phyloP scores from a whole-genome alignment of 805 yeast genomes.

The Isabelozyma gotoi region DNA sequence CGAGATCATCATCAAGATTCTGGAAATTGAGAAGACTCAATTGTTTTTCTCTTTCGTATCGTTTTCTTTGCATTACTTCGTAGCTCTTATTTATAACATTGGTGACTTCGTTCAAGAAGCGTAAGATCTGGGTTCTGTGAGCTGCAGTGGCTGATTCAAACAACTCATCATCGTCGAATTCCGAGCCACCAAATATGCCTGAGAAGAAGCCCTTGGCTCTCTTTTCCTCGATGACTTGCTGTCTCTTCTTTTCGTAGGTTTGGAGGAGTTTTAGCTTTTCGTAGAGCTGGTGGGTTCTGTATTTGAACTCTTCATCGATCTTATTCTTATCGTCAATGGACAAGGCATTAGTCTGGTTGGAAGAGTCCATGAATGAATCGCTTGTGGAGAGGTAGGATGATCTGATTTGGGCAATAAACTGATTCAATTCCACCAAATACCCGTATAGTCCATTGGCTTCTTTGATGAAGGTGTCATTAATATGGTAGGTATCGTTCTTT shows the following conservation, averaged over 20 bases:
- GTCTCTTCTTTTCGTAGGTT: slow-evolving; percentile 51
- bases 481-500: slow-evolving; percentile 6
- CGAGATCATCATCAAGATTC: slow-evolving; percentile 36
- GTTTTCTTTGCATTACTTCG: slow-evolving; percentile 48
- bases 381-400: slow-evolving; percentile 23
- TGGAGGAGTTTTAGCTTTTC: slow-evolving; percentile 51
- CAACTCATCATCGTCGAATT: slow-evolving; percentile 31
- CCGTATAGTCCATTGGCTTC: slow-evolving; percentile 39
- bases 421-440: slow-evolving; percentile 27
- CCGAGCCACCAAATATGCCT: slow-evolving; percentile 23
- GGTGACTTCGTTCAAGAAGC: slow-evolving; percentile 46
- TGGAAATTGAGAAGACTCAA: slow-evolving; percentile 39
- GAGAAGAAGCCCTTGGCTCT: slow-evolving; percentile 14
- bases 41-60: slow-evolving; percentile 42
- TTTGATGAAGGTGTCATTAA: slow-evolving; percentile 39
- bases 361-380: slow-evolving; percentile 13
- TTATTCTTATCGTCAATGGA: slow-evolving; percentile 51
- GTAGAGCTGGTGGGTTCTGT: slow-evolving; percentile 50
- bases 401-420: slow-evolving; percentile 27
- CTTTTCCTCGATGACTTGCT: slow-evolving; percentile 13
- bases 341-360: slow-evolving; percentile 18
- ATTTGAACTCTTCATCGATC: slow-evolving; percentile 54
- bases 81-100: slow-evolving; percentile 44
- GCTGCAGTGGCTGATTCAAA: slow-evolving; percentile 38
- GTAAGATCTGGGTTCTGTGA: slow-evolving; percentile 50